A percentile compares a stretch with the other conserved stretches of the same genome.
These are phyloP conservation scores for Vicia villosa DNA, from an alignment of 306 rosid species.

Conservation along the genomic window DNA sequence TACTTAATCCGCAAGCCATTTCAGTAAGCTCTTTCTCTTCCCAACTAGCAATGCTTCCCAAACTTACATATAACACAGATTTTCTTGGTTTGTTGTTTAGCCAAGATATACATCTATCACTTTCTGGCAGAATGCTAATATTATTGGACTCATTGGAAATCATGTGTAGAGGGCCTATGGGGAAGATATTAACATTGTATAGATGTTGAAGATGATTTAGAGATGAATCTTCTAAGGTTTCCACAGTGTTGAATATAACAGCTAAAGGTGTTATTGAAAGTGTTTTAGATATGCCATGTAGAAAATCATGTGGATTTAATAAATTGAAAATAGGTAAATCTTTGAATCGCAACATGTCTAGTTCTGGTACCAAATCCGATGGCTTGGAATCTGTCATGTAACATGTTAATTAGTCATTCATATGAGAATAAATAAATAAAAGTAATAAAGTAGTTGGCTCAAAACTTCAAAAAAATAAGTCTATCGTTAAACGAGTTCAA, in stretches of 20 bases:
- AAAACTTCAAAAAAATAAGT: no score
- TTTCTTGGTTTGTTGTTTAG: conserved; percentile 35
- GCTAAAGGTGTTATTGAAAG: conserved; percentile 38
- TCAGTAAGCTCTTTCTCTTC: conserved; percentile 44
- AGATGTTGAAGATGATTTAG: conserved; percentile 34
- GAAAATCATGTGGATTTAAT: neutral
- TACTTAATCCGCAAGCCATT: conserved; percentile 56
- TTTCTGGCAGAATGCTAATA: conserved; percentile 26
- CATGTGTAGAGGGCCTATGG: conserved; percentile 56
- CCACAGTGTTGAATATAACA: conserved; percentile 51
- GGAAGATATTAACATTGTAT: conserved; percentile 33
- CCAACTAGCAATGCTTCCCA: conserved; percentile 61
- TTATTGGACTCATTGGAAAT: conserved; percentile 26
- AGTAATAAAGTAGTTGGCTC: no score
- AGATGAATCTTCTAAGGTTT: conserved; percentile 39
- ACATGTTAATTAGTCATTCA: neutral
- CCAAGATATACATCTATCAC: conserved; percentile 44
- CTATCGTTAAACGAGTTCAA: no score
- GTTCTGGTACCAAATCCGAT: conserved; percentile 40
- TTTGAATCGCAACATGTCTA: conserved; percentile 50
- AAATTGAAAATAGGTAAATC: conserved; percentile 49
- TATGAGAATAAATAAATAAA: no score
- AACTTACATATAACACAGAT: conserved; percentile 49
- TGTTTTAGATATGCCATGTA: neutral
- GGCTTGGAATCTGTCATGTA: conserved; percentile 32